Base-by-base conservation (phyloP, 2,329 filamentous ascomycete genomes). In the Cercospora sp. region DNA sequence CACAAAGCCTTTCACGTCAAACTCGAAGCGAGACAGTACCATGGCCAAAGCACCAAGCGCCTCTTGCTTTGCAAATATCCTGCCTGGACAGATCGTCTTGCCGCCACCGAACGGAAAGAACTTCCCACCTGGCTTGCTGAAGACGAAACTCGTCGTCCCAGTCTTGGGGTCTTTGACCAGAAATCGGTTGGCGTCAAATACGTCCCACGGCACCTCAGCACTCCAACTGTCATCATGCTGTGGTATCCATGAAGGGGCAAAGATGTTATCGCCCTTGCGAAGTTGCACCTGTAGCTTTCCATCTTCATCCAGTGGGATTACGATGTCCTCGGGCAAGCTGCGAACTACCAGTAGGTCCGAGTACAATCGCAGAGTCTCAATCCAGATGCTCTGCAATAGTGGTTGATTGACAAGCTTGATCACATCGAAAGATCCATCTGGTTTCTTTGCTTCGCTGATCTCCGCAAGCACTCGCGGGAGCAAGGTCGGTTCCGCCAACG, bases 51-150 rank as follows among this genome's bases (percentile, higher is more conserved):
- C 73, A 12, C 70, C 72, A 12, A 77, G 62, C 9, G 67, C 73
- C 67, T 76, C 74, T 60, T 77, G 75, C 67, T 76, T 77, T 5
- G 75, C 75, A 60, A 76, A 77, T 10, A 72, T 69, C 10, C 73
- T 68, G 8, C 72, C 74, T 5, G 73, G 72, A 69, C 75, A 76
- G 10, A 75, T 73, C 0, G 73, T 75, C 53, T 69, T 71, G 7
- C 74, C 75, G 18, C 75, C 77, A 18, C 77, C 77, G 53, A 78
- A 78, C 1, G 77, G 77, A 28, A 77, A 75, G 66, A 76, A 75
- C 45, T 75, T 75, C 5, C 75, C 76, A 2, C 66, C 69, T 7
- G 73, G 72, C 5, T 73, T 72, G n/a, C n/a, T 67, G 33, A 75
- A 71, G n/a, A 65, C 70, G 66, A 78, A 78, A 2, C 61, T 70